These are phyloP conservation scores for Colletotrichum scovillei DNA, from an alignment of 2,329 filamentous ascomycete species.

Conservation along the genomic window DNA sequence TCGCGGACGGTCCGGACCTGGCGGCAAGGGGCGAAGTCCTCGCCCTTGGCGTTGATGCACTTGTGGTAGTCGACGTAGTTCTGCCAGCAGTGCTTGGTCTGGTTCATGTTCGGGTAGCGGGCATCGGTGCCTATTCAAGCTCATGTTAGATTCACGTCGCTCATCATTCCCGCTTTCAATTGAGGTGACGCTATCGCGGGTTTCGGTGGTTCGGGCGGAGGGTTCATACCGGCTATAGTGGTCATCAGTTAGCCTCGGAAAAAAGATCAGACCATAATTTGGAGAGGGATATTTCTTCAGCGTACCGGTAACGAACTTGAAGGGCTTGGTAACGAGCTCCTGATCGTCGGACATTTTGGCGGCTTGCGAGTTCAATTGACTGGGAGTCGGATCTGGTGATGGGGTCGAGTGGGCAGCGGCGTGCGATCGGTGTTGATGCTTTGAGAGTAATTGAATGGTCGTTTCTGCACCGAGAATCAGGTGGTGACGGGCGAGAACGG, in stretches of 20 bases:
- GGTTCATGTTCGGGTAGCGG: conserved; percentile 98
- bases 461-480: conserved; percentile 50
- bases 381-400: conserved; percentile 43
- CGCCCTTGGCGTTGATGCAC: conserved; percentile 97
- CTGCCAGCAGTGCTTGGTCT: conserved; percentile 99
- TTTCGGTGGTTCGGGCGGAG: conserved; percentile 31
- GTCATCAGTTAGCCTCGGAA: conserved; percentile 53
- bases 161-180: conserved; percentile 37
- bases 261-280: conserved; percentile 48
- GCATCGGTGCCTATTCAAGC: conserved; percentile 90
- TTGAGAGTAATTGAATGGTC: conserved; percentile 40
- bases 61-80: conserved; percentile 99
- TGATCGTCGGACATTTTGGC: conserved; percentile 88
- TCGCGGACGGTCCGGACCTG: conserved; percentile 71
- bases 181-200: conserved; percentile 43
- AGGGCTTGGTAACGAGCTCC: conserved; percentile 93
- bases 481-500: conserved; percentile 45
- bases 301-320: conserved; percentile 99
- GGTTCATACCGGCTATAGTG: conserved; percentile 57
- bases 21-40: conserved; percentile 96
- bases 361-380: conserved; percentile 46
- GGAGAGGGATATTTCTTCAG: conserved; percentile 50
- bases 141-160: conserved; percentile 10
- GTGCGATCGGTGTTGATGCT: conserved; percentile 46
- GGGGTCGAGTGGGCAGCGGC: conserved; percentile 50